Conservation (phyloP, 1,284 basidiomycete genomes). For the Puccinia hordei region DNA sequence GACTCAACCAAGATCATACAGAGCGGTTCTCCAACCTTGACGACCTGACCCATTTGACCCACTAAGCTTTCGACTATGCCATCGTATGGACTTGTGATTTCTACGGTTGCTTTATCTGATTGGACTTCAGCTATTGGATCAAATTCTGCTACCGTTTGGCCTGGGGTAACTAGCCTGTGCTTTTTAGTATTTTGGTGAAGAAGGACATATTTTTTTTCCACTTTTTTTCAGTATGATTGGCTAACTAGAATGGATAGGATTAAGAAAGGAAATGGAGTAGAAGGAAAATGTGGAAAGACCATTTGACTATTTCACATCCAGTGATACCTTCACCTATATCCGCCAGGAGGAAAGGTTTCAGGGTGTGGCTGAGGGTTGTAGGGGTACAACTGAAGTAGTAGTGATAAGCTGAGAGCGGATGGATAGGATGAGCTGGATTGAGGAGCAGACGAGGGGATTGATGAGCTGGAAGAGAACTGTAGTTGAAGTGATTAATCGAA, state of each 20-base stretch:
- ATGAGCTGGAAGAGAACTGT: no score
- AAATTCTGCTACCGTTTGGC: conserved; percentile 71
- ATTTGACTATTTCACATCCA: conserved; percentile 59
- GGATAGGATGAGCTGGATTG: not conserved
- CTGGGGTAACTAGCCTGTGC: conserved; percentile 67
- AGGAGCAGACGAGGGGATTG: not conserved
- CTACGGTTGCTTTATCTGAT: conserved; percentile 90
- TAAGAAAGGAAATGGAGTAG: not conserved
- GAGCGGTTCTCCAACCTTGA: conserved; percentile 79
- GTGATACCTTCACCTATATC: conserved; percentile 83
- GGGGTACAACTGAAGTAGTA: not conserved
- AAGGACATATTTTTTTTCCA: not conserved
- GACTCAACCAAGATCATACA: conserved; percentile 81
- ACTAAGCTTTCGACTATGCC: conserved; percentile 74
- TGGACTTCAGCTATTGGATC: conserved; percentile 90
- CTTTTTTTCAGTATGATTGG: not conserved
- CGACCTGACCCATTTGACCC: conserved; percentile 78
- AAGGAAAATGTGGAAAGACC: conserved; percentile 45
- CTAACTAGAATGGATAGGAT: not conserved
- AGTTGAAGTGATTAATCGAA: no score
- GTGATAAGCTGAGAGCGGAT: not conserved
- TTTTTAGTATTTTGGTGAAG: not conserved
- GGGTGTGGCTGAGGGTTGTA: not conserved
- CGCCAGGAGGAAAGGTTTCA: conserved; percentile 75
- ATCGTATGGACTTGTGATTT: conserved; percentile 85